A percentile compares a stretch with the other conserved stretches of the same genome.
phyloP scores from a whole-genome alignment of 2,329 filamentous ascomycete genomes.

The Colletotrichum coccodes region DNA sequence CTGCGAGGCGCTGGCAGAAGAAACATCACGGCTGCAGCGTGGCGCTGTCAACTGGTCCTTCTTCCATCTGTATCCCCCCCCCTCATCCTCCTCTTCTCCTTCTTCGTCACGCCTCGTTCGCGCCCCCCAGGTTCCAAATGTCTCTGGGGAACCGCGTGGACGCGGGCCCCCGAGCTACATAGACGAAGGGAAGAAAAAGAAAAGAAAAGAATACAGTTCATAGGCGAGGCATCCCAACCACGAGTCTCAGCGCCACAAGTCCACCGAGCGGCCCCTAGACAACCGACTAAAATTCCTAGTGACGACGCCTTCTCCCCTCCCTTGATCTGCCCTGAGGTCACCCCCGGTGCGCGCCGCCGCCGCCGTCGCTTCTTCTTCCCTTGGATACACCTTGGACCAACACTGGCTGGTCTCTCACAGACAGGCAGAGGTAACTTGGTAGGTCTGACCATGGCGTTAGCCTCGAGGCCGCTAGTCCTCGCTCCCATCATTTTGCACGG shows the following conservation, averaged over 20 bases:
- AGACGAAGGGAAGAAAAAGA: neutral
- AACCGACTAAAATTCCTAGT: conserved; percentile 21
- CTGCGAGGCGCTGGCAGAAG: conserved; percentile 28
- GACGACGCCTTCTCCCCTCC: conserved; percentile 27
- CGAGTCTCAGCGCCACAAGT: conserved; percentile 27
- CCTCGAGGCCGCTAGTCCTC: conserved; percentile 17
- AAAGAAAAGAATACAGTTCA: neutral
- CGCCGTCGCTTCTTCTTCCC: neutral
- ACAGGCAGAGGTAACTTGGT: neutral
- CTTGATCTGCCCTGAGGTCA: conserved; percentile 21
- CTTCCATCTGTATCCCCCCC: neutral
- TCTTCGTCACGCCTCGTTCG: neutral
- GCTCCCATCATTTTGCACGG: conserved; percentile 29
- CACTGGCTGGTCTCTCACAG: neutral
- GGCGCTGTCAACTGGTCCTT: conserved; percentile 24
- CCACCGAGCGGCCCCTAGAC: conserved; percentile 18
- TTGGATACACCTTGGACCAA: neutral
- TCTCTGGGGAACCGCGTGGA: conserved; percentile 27
- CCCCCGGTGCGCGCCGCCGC: neutral
- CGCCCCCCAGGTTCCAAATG: conserved; percentile 1
- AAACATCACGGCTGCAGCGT: conserved; percentile 18
- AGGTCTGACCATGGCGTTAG: conserved; percentile 24
- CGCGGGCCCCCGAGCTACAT: conserved; percentile 4
- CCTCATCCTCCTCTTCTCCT: neutral
- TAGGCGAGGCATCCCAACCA: conserved; percentile 3